Evolutionary conservation across 345 rosid genomes (phyloP).

Genomic region (Citrus hindsii): DNA sequence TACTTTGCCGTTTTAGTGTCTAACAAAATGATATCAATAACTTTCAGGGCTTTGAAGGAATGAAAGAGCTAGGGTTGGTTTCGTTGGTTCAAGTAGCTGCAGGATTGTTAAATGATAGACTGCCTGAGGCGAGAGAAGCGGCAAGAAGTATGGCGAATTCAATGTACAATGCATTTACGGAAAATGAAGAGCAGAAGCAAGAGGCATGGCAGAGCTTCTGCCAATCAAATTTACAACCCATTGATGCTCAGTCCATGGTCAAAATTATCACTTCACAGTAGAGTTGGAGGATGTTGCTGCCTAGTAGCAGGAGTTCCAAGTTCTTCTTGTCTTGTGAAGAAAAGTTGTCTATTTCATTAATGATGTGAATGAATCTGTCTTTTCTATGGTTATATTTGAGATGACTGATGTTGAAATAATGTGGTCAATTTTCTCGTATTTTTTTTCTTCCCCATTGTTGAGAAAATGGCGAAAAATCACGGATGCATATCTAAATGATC

Average conservation of each 20-base stretch:
- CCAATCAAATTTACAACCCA: conserved; percentile 46
- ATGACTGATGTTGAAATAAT: neutral
- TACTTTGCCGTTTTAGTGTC: neutral
- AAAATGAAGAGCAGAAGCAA: conserved; percentile 49
- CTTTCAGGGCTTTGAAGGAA: conserved; percentile 49
- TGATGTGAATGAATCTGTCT: conserved; percentile 29
- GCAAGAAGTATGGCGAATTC: conserved; percentile 55
- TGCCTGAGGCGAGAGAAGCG: conserved; percentile 93
- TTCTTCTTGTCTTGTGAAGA: neutral
- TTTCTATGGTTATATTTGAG: conserved; percentile 13
- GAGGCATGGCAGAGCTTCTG: conserved; percentile 84
- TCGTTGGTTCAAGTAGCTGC: conserved; percentile 52
- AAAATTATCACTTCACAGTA: conserved; percentile 45
- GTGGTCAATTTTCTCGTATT: too few relatives aligned
- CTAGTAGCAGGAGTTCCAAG: neutral
- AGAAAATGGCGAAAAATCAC: too few relatives aligned
- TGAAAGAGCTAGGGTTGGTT: conserved; percentile 64
- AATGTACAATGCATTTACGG: conserved; percentile 34
- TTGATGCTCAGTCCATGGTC: conserved; percentile 61
- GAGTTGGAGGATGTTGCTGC: neutral
- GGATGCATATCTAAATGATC: too few relatives aligned
- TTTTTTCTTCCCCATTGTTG: too few relatives aligned
- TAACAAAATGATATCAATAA: neutral
- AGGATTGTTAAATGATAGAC: conserved; percentile 64
- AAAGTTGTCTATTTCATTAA: neutral